Conservation (phyloP, 192 early-diverging fungal species). For the Rhizophagus sp. region DNA sequence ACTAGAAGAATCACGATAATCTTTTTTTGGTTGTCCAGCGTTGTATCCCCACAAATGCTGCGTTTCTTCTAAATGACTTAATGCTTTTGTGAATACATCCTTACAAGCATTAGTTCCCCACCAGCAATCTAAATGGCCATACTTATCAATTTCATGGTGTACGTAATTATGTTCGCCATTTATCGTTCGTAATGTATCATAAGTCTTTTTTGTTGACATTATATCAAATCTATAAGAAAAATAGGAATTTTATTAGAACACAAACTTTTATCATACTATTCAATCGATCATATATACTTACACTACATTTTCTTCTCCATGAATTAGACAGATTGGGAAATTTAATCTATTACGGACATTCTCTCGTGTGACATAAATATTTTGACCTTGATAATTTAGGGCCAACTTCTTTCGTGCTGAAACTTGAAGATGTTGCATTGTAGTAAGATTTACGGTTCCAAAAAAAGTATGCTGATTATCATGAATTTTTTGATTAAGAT, state of each 20-base stretch:
- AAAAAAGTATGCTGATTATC: slow-evolving; percentile 40
- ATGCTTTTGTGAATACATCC: slow-evolving; percentile 18
- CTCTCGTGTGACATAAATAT: slow-evolving; percentile 35
- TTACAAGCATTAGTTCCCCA: slow-evolving; percentile 13
- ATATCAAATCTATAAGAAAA: slow-evolving; percentile 7
- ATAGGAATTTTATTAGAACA: neutral
- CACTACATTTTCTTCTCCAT: slow-evolving; percentile 42
- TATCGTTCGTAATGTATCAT: slow-evolving; percentile 6
- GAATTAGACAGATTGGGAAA: slow-evolving; percentile 41
- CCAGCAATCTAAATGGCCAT: slow-evolving; percentile 28
- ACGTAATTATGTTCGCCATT: neutral
- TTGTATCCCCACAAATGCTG: slow-evolving; percentile 1
- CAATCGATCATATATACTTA: slow-evolving; percentile 23
- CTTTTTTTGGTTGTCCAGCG: neutral
- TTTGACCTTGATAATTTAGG: slow-evolving; percentile 24
- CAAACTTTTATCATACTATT: too few species aligned
- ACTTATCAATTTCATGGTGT: neutral
- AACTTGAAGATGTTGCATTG: slow-evolving; percentile 32
- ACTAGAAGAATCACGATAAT: neutral
- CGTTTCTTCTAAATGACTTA: slow-evolving; percentile 2
- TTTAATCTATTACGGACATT: slow-evolving; percentile 36
- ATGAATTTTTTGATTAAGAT: slow-evolving; percentile 42
- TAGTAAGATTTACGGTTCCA: slow-evolving; percentile 40
- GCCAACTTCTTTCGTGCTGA: slow-evolving; percentile 30
- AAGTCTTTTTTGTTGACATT: slow-evolving; percentile 9